phyloP scores from a whole-genome alignment of 257 asterid species.

The Rhazya stricta region DNA sequence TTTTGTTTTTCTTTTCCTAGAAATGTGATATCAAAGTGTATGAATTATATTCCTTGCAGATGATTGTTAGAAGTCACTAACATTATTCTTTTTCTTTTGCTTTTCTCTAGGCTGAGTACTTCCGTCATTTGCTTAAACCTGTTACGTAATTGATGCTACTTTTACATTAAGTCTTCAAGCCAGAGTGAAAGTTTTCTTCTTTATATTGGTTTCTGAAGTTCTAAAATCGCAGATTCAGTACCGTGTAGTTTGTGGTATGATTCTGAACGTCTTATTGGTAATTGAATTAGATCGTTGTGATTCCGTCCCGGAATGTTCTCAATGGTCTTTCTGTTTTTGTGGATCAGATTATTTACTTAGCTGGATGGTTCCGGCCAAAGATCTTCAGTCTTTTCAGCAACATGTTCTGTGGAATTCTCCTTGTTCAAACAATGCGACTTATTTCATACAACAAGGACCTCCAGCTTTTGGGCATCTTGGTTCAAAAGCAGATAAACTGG shows the following conservation, averaged over 20 bases:
- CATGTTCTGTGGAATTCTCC: constrained; percentile 41
- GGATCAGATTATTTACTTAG: constrained; percentile 39
- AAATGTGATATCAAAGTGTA: not conserved
- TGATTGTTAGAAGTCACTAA: constrained; percentile 21
- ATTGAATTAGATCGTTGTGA: constrained; percentile 22
- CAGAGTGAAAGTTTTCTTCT: constrained; percentile 32
- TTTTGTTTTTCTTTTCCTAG: not conserved
- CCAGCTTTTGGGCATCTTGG: constrained; percentile 28
- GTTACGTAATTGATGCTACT: constrained; percentile 55
- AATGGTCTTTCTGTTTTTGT: constrained; percentile 12
- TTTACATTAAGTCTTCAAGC: constrained; percentile 37
- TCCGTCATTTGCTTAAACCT: constrained; percentile 87
- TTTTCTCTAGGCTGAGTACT: constrained; percentile 69
- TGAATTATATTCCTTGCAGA: not conserved
- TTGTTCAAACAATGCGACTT: constrained; percentile 31
- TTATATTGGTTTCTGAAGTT: constrained; percentile 31
- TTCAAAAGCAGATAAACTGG: constrained; percentile 23
- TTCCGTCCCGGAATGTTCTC: constrained; percentile 15
- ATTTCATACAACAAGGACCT: constrained; percentile 32
- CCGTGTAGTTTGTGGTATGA: constrained; percentile 46
- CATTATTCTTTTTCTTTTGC: constrained; percentile 16
- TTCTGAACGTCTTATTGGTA: constrained; percentile 13
- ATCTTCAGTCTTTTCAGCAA: constrained; percentile 40
- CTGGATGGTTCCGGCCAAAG: constrained; percentile 52
- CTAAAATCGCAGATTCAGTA: constrained; percentile 28